These are phyloP conservation scores for Plasmodium knowlesi DNA, from an alignment of 169 alveolate genomes.

Conservation along the genomic window DNA sequence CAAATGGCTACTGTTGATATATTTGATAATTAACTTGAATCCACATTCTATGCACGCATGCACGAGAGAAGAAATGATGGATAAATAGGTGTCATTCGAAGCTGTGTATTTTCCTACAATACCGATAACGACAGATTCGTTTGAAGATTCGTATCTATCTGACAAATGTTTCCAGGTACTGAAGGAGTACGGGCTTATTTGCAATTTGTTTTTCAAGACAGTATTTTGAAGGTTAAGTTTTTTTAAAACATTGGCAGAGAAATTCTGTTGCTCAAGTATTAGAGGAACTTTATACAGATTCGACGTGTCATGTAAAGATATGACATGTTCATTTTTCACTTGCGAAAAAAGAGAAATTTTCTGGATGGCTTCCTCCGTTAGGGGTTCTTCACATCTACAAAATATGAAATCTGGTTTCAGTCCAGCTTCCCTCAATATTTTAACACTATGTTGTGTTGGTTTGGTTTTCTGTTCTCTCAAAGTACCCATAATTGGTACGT, in stretches of 20 bases:
- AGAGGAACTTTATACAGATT: constrained; percentile 86
- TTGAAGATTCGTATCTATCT: constrained; percentile 63
- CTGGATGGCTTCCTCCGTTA: constrained; percentile 81
- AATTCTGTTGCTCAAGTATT: constrained; percentile 85
- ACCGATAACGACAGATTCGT: constrained; percentile 86
- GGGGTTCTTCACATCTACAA: constrained; percentile 88
- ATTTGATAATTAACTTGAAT: constrained; percentile 80
- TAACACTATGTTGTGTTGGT: constrained; percentile 96
- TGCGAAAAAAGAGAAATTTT: constrained; percentile 90
- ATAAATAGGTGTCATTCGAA: constrained; percentile 93
- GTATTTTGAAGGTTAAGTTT: constrained; percentile 59
- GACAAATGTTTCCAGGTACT: constrained; percentile 80
- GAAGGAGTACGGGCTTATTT: constrained; percentile 72
- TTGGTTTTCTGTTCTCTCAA: constrained; percentile 94
- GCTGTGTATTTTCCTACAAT: constrained; percentile 95
- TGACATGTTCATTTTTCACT: constrained; percentile 86
- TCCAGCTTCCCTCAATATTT: constrained; percentile 88
- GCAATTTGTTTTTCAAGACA: constrained; percentile 40
- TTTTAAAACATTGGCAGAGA: constrained; percentile 76
- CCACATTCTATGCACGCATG: constrained; percentile 93
- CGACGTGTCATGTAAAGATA: constrained; percentile 67
- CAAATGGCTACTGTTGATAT: constrained; percentile 86
- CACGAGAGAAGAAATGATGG: constrained; percentile 93
- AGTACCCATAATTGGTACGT: constrained; percentile 88
- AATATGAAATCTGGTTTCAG: constrained; percentile 89